These are phyloP conservation scores for Coelastrella sp. DNA, from an alignment of 139 green algal genomes.

Conservation along the genomic window DNA sequence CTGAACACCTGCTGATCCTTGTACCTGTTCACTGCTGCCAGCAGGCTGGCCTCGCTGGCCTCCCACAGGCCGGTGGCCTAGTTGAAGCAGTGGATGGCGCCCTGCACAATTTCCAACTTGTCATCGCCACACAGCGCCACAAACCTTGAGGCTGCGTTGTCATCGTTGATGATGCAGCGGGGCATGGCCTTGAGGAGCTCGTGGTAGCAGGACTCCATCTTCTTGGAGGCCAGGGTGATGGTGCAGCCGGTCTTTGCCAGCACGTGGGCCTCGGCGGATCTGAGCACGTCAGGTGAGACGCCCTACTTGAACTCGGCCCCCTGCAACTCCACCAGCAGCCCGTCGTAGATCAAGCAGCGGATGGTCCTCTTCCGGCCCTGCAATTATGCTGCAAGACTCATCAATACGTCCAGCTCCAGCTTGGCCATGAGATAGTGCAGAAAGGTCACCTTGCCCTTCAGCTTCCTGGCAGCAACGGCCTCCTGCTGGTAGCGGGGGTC, in stretches of 20 bases:
- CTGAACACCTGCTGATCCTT: background rate
- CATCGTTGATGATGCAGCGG: background rate
- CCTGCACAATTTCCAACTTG: background rate
- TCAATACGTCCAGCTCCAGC: background rate
- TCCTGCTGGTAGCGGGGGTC: background rate
- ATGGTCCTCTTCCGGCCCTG: background rate
- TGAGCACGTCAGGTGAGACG: background rate
- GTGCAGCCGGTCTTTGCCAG: background rate
- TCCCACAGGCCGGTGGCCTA: background rate
- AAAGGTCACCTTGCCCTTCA: slow-evolving; percentile 7
- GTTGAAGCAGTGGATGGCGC: background rate
- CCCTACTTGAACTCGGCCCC: background rate
- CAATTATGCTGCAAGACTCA: background rate
- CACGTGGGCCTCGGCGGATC: background rate
- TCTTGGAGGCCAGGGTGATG: background rate
- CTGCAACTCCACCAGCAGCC: background rate
- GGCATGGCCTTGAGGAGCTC: background rate
- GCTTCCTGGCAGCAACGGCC: background rate
- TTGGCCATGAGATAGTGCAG: slow-evolving; percentile 15
- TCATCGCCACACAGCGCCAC: background rate
- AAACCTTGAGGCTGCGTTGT: background rate
- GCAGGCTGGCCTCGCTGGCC: background rate
- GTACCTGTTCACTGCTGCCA: background rate
- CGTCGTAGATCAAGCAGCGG: slow-evolving; percentile 11
- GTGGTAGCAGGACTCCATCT: background rate